These are phyloP conservation scores for Phytophthora pluvialis DNA, from an alignment of 352 stramenopile species.

Conservation along the genomic window DNA sequence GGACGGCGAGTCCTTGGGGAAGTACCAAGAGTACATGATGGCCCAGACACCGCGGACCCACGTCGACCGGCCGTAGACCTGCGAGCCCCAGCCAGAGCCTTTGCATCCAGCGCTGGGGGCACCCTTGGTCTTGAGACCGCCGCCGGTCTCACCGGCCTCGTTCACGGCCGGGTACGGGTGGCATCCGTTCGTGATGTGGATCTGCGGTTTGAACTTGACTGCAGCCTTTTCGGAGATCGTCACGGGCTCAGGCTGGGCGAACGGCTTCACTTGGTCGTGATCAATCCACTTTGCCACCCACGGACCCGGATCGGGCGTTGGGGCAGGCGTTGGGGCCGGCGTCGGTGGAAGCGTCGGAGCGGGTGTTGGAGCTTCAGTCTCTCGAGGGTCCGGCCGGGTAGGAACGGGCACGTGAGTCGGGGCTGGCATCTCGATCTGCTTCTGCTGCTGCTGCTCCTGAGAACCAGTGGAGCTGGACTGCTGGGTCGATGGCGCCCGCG, in stretches of 20 bases:
- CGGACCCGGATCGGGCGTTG: conserved; percentile 15
- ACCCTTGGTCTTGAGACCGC: conserved; percentile 23
- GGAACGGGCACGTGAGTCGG: neutral
- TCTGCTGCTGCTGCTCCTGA: conserved; percentile 2
- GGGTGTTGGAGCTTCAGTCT: conserved; percentile 14
- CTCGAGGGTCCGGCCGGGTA: conserved; percentile 5
- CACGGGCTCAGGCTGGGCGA: conserved; percentile 9
- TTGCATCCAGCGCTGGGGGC: conserved; percentile 10
- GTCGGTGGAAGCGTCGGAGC: conserved; percentile 3
- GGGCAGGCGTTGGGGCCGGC: neutral
- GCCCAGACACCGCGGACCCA: conserved; percentile 4
- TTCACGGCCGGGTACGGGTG: conserved; percentile 28
- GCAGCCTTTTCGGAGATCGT: conserved; percentile 22
- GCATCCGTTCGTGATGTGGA: conserved; percentile 21
- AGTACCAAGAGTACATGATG: conserved; percentile 33
- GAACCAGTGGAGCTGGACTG: conserved; percentile 2
- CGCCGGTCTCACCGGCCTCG: neutral
- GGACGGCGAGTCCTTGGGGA: conserved; percentile 15
- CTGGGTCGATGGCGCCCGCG: conserved; percentile 6
- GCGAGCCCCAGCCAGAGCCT: conserved; percentile 18
- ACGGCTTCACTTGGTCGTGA: conserved; percentile 26
- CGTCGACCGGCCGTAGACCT: conserved; percentile 23
- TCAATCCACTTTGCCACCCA: conserved; percentile 14
- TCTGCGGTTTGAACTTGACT: conserved; percentile 4
- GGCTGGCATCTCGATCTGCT: conserved; percentile 4